Conservation (phyloP, 257 asterid species). For the Perilla frutescens region DNA sequence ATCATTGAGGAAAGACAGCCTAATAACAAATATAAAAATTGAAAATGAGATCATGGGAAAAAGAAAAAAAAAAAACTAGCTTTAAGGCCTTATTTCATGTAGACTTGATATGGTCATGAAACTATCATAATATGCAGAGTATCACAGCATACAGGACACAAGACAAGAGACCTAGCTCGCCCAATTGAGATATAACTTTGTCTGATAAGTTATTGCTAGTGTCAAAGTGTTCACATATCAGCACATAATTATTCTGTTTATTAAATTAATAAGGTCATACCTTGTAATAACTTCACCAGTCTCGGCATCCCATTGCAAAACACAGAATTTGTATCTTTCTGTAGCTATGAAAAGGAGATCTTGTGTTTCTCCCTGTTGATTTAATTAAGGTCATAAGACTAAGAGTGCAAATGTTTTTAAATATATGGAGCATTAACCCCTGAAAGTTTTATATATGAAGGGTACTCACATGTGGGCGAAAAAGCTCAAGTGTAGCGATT, state of each 20-base stretch:
- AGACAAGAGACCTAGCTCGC: neutral
- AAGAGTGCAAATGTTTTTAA: neutral
- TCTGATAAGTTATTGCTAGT: neutral
- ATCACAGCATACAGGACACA: neutral
- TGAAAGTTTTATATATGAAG: slow-evolving; percentile 26
- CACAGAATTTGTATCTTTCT: slow-evolving; percentile 90
- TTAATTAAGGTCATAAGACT: slow-evolving; percentile 18
- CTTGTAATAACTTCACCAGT: slow-evolving; percentile 78
- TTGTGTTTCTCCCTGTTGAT: slow-evolving; percentile 86
- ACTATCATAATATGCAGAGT: slow-evolving; percentile 10
- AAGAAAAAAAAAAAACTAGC: slow-evolving; percentile 12
- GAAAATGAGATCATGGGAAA: neutral
- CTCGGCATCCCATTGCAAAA: slow-evolving; percentile 92
- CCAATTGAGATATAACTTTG: neutral
- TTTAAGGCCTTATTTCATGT: neutral
- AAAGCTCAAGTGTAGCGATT: slow-evolving; percentile 97
- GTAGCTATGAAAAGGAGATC: slow-evolving; percentile 90
- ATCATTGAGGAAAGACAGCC: slow-evolving; percentile 10
- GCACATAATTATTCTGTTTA: slow-evolving; percentile 2
- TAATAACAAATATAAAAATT: slow-evolving; percentile 16
- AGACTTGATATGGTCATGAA: slow-evolving; percentile 21
- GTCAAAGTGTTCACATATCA: neutral
- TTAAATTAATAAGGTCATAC: slow-evolving; percentile 41
- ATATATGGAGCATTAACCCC: slow-evolving; percentile 17
- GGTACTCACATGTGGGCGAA: slow-evolving; percentile 92